These are phyloP conservation scores for Mucor piriformis DNA, from an alignment of 371 early-diverging fungal species.

Conservation along the genomic window DNA sequence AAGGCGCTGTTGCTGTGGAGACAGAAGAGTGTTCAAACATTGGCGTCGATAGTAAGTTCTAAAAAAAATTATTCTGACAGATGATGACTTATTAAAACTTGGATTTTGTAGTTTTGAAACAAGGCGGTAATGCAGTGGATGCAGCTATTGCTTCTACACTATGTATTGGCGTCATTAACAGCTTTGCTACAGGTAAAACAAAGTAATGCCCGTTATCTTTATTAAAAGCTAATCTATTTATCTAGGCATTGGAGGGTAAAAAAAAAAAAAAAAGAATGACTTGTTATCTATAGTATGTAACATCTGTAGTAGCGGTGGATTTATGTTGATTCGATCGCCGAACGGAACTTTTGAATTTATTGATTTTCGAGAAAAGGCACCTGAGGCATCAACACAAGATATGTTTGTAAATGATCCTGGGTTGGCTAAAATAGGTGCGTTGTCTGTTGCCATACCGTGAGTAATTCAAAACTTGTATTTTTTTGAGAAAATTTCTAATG, in stretches of 20 bases:
- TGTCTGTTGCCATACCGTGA: constrained; percentile 89
- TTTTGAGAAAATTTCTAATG: not conserved
- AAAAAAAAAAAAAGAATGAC: not conserved
- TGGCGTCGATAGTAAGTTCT: constrained; percentile 74
- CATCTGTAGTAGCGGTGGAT: constrained; percentile 79
- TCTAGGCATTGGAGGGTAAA: constrained; percentile 51
- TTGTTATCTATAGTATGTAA: not conserved
- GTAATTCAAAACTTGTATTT: constrained; percentile 17
- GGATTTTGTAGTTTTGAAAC: constrained; percentile 64
- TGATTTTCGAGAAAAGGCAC: constrained; percentile 93
- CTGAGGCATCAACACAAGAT: constrained; percentile 66
- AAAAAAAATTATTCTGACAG: not conserved
- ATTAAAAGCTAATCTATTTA: not conserved
- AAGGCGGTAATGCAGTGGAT: constrained; percentile 97
- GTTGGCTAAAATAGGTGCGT: constrained; percentile 74
- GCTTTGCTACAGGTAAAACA: constrained; percentile 91
- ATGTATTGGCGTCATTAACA: constrained; percentile 94
- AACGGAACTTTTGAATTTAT: constrained; percentile 63
- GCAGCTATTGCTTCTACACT: constrained; percentile 93
- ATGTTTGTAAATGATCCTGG: constrained; percentile 74
- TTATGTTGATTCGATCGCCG: constrained; percentile 87
- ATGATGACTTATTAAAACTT: not conserved
- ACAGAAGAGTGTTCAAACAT: constrained; percentile 78
- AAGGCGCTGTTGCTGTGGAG: constrained; percentile 90
- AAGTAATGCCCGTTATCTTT: not conserved